Conservation (phyloP, 2,329 filamentous ascomycete genomes). For the Apiospora hydei region DNA sequence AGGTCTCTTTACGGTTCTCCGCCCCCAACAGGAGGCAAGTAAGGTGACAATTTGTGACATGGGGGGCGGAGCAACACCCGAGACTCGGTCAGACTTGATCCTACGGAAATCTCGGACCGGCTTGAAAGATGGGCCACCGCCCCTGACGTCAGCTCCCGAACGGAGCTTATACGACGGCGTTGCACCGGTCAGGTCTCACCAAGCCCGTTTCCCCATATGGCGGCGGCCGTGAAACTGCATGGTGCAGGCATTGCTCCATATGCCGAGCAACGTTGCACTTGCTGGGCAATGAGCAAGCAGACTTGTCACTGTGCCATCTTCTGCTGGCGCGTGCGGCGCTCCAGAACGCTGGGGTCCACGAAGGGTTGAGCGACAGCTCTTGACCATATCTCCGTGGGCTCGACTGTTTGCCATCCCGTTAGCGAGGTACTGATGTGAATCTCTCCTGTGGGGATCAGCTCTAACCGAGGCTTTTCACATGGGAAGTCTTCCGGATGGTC, state of each 20-base stretch:
- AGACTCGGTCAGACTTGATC: constrained; percentile 4
- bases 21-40: neutral
- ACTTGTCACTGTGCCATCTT: neutral
- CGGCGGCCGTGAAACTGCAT: neutral
- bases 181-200: neutral
- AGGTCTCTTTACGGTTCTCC: neutral
- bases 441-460: neutral
- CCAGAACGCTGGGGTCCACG: constrained; percentile 40
- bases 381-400: constrained; percentile 38
- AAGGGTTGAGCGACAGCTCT: constrained; percentile 42
- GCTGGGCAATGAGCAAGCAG: neutral
- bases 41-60: neutral
- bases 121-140: neutral
- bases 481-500: constrained; percentile 21
- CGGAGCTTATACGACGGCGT: neutral
- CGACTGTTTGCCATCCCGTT: constrained; percentile 30
- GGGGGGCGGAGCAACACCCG: constrained; percentile 2
- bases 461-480: constrained; percentile 23
- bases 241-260: neutral
- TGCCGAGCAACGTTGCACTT: neutral
- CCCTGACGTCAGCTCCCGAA: constrained; percentile 2
- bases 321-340: constrained; percentile 31
- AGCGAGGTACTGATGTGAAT: neutral
- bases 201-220: neutral
- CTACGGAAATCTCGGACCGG: constrained; percentile 9